Percentiles rank a stretch among this genome's conserved stretches.
Conservation (phyloP, 2,329 filamentous ascomycete genomes). For the Fusarium coicis region DNA sequence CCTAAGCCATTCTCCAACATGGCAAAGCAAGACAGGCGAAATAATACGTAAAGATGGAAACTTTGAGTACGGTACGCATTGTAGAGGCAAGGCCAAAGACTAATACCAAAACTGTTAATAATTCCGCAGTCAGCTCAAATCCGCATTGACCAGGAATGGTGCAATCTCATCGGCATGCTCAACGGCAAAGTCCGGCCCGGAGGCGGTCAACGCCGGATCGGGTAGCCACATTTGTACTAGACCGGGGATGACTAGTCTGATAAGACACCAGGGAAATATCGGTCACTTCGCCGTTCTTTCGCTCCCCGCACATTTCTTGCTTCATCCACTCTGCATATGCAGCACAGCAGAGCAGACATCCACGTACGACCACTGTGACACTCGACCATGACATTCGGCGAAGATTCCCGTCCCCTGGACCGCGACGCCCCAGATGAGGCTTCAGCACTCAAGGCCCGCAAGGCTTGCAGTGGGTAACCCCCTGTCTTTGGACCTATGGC, state of each 20-base stretch:
- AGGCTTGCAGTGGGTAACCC: slow-evolving; percentile 13
- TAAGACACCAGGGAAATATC: slow-evolving; percentile 12
- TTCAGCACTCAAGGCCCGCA: slow-evolving; percentile 14
- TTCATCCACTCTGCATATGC: slow-evolving; percentile 15
- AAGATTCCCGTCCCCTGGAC: slow-evolving; percentile 15
- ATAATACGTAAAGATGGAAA: not conserved
- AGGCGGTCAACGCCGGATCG: not conserved
- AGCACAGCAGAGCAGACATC: not conserved
- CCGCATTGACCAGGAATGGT: not conserved
- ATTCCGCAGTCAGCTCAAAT: not conserved
- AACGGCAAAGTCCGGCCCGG: slow-evolving; percentile 10
- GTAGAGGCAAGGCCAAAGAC: not conserved
- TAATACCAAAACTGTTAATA: slow-evolving; percentile 15
- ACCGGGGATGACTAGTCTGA: not conserved
- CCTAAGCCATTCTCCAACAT: not conserved
- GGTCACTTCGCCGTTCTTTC: slow-evolving; percentile 15
- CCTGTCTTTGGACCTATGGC: not conserved
- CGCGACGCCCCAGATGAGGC: not conserved
- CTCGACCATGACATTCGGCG: slow-evolving; percentile 4
- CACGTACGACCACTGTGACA: not conserved
- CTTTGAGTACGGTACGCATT: not conserved
- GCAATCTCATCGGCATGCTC: not conserved
- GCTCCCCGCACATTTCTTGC: slow-evolving; percentile 2
- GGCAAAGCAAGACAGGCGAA: not conserved
- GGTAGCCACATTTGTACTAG: slow-evolving; percentile 5